Conservation (phyloP, 306 rosid genomes). For the Urtica urens region DNA sequence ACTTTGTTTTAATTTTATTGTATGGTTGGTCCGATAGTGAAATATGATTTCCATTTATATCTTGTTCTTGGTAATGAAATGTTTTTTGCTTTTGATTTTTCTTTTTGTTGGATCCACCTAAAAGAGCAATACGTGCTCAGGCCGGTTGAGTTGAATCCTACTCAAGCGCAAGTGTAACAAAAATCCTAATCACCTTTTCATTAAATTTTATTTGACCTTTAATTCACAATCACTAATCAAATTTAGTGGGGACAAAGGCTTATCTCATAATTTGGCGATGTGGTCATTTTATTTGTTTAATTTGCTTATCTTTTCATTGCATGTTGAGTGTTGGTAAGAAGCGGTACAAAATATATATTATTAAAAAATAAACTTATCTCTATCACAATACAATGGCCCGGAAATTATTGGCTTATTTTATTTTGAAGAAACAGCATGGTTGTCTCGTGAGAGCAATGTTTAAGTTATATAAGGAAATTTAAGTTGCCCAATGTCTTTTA, state of each 20-base stretch:
- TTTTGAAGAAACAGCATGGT: constrained; percentile 19
- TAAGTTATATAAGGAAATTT: background rate
- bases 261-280: constrained; percentile 21
- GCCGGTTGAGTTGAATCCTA: constrained; percentile 33
- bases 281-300: background rate
- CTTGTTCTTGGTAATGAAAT: too few relatives aligned
- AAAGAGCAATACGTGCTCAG: constrained; percentile 22
- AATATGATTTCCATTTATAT: too few relatives aligned
- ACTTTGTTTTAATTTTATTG: too few relatives aligned
- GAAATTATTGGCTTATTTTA: constrained; percentile 33
- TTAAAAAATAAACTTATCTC: background rate
- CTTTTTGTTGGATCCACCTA: constrained; percentile 42
- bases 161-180: constrained; percentile 30
- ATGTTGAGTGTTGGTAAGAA: background rate
- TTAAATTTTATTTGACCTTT: constrained; percentile 25
- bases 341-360: too few relatives aligned
- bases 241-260: constrained; percentile 14
- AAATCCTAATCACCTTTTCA: constrained; percentile 15
- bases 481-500: background rate
- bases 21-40: too few relatives aligned
- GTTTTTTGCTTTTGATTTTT: too few relatives aligned
- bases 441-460: constrained; percentile 10
- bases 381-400: constrained; percentile 14
- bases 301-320: background rate
- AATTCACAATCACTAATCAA: constrained; percentile 4